phyloP scores from a whole-genome alignment of 2,329 filamentous ascomycete species.

The Nemania diffusa region DNA sequence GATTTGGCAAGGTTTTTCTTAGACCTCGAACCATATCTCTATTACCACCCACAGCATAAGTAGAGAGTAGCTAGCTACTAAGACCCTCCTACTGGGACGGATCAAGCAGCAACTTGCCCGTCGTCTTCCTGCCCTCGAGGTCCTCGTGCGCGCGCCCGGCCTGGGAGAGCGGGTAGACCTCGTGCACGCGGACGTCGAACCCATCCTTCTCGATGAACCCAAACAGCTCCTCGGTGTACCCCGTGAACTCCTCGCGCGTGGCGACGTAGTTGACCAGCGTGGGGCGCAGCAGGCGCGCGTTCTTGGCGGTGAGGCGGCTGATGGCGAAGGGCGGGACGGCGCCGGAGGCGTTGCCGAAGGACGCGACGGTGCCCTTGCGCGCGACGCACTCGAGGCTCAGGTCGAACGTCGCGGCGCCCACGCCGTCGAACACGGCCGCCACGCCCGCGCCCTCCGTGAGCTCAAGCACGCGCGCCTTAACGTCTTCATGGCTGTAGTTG shows the following conservation, averaged over 20 bases:
- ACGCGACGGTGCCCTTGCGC: conserved; percentile 79
- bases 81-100: conserved; percentile 48
- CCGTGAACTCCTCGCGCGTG: conserved; percentile 75
- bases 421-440: conserved; percentile 84
- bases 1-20: no score
- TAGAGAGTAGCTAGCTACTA: no score
- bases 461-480: conserved; percentile 69
- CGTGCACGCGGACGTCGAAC: conserved; percentile 78
- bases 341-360: conserved; percentile 84
- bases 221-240: conserved; percentile 78
- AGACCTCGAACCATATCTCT: no score
- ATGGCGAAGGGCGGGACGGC: conserved; percentile 75
- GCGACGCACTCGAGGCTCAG: conserved; percentile 77
- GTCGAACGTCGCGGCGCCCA: conserved; percentile 88
- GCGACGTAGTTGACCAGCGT: conserved; percentile 76
- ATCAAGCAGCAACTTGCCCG: conserved; percentile 79
- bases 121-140: conserved; percentile 83
- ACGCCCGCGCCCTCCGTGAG: conserved; percentile 79
- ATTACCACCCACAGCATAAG: not conserved
- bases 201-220: conserved; percentile 74
- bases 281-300: conserved; percentile 80
- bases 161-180: conserved; percentile 80
- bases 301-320: conserved; percentile 74
- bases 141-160: conserved; percentile 78
- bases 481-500: conserved; percentile 71